A percentile compares a stretch with the other conserved stretches of the same genome.
Evolutionary conservation across 371 early-diverging fungal species (phyloP).

Genomic region (Mycotypha africana): DNA sequence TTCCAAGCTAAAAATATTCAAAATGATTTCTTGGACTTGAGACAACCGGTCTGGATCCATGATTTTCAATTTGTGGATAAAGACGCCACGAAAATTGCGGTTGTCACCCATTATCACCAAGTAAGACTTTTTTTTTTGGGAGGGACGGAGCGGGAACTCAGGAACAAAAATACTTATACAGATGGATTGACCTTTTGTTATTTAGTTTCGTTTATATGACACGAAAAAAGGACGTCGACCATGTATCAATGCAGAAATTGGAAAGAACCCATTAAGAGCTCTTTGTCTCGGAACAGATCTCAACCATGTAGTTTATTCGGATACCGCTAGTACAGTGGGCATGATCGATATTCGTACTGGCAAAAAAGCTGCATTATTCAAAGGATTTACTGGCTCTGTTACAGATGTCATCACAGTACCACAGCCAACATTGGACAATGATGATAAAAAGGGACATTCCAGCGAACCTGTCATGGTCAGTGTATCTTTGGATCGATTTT

Average conservation of each 20-base stretch:
- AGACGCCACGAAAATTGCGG: constrained; percentile 48
- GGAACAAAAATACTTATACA: neutral
- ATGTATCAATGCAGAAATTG: constrained; percentile 57
- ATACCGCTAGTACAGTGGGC: constrained; percentile 69
- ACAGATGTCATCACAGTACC: constrained; percentile 43
- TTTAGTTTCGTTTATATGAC: constrained; percentile 77
- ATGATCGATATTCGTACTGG: constrained; percentile 65
- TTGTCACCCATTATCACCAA: constrained; percentile 73
- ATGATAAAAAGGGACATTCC: neutral
- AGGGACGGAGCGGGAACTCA: too few species aligned
- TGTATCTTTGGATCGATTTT: constrained; percentile 73
- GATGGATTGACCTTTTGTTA: neutral
- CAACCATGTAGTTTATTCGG: constrained; percentile 67
- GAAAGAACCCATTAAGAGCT: constrained; percentile 60
- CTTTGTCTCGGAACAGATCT: constrained; percentile 39
- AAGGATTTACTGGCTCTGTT: constrained; percentile 75
- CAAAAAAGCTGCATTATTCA: constrained; percentile 40
- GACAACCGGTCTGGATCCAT: constrained; percentile 85
- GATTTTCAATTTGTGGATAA: constrained; percentile 69
- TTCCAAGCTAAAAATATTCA: constrained; percentile 67
- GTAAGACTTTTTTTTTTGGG: constrained; percentile 27
- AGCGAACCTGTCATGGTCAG: constrained; percentile 43
- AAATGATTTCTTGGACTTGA: constrained; percentile 76
- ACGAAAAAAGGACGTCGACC: constrained; percentile 66
- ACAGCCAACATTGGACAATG: constrained; percentile 14